Evolutionary conservation across 2,329 filamentous ascomycete species (phyloP), one percentile per base, ranked within the genome.

Genomic region (Hypoxylon rubiginosum): DNA sequence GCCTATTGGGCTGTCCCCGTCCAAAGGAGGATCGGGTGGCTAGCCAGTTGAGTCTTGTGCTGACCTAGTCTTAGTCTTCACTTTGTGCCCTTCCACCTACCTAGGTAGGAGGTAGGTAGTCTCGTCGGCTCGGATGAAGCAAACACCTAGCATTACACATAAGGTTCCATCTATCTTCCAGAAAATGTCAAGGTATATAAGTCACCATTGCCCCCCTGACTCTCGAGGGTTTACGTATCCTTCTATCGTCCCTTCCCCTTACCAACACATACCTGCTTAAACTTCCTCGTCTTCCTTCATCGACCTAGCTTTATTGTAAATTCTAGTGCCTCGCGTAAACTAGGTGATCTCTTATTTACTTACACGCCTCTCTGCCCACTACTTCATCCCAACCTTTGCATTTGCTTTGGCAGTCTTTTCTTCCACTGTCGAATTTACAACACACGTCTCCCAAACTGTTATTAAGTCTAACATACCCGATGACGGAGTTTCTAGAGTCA

Each of bases 401-500:
- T 41, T 19, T 2, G n/a, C 36, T 41, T 17, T 41, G 5, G 36
- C n/a, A n/a, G n/a, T 41, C 15, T 43, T 43, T 8, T 43, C 39
- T 45, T 34, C 26, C 8, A 21, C 45, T 36, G 11, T 46, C 9
- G 15, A 56, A 30, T 53, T 32, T 21, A 41, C 36, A 24, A 54
- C 28, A 58, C 32, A 21, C 45, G 48, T 15, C 15, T 6, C 24
- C 26, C 11, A 32, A 13, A 30, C 8, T 10, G 32, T 19, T 17
- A 30, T 50, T 17, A 5, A 2, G 4, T 30, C n/a, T 19, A 59
- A 60, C 49, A 30, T 54, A 54, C 68, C 62, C 68, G 61, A 73
- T 73, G 71, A 70, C 71, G 66, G 62, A 68, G 13, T 63, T 65
- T 56, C 58, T 62, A 57, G 60, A 17, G n/a, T 65, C 67, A 30